A percentile compares a stretch with the other conserved stretches of the same genome.
phyloP scores from a whole-genome alignment of 1,284 basidiomycete genomes.

The Neonothopanus nambi region DNA sequence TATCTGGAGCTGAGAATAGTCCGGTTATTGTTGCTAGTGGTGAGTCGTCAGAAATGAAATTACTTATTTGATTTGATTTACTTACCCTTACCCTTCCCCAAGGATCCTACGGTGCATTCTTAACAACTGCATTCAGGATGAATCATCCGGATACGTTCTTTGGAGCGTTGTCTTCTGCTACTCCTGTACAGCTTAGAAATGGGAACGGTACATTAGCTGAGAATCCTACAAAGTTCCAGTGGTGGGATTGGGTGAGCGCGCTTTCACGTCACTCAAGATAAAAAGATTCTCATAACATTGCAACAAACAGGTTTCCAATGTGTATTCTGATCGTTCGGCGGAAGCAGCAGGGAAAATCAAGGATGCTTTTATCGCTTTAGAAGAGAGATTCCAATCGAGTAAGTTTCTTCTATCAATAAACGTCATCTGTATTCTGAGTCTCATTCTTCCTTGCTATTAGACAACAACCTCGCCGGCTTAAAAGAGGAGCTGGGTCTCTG shows the following conservation, averaged over 20 bases:
- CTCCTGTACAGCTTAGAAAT: neutral
- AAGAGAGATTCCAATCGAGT: too few species aligned
- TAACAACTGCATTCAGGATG: slow-evolving; percentile 6
- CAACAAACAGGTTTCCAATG: neutral
- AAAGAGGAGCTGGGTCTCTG: neutral
- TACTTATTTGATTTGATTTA: neutral
- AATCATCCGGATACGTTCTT: slow-evolving; percentile 13
- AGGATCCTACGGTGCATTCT: too few species aligned
- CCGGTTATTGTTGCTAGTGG: neutral
- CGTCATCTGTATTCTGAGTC: too few species aligned
- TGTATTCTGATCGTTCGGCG: neutral
- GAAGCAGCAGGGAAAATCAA: too few species aligned
- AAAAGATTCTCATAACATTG: too few species aligned
- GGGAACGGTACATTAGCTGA: too few species aligned
- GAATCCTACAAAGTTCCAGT: too few species aligned
- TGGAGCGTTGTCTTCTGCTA: slow-evolving; percentile 8
- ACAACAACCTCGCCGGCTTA: neutral
- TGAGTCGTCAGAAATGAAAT: neutral
- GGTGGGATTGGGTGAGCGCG: neutral
- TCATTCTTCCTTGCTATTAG: too few species aligned
- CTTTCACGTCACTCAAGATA: too few species aligned
- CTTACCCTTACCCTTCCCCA: neutral
- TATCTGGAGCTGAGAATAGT: slow-evolving; percentile 1
- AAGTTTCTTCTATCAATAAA: too few species aligned
- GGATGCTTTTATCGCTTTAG: too few species aligned